phyloP scores from a whole-genome alignment of 2,329 filamentous ascomycete genomes.

The Hymenoscyphus albidus region DNA sequence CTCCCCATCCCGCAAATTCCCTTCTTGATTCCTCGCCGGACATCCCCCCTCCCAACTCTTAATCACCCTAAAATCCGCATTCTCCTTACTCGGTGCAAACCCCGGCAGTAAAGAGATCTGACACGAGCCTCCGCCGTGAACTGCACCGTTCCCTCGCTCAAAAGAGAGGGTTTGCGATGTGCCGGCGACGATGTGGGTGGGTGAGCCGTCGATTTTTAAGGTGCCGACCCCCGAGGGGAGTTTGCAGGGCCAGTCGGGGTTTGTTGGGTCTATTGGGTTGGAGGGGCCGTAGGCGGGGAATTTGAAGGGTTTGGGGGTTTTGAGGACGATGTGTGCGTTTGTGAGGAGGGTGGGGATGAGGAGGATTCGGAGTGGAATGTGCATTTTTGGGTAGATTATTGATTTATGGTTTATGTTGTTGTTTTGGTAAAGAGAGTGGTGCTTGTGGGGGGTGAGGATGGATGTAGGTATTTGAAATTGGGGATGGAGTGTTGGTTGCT shows the following conservation, averaged over 20 bases:
- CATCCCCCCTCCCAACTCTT: not conserved
- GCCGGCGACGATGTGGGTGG: not conserved
- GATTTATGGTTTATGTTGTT: no score
- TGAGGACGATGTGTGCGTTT: not conserved
- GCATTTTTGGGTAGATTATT: no score
- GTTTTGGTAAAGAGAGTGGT: no score
- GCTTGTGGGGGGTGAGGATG: no score
- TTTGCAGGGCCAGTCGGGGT: slow-evolving; percentile 2
- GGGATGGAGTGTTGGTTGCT: no score
- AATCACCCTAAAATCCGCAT: not conserved
- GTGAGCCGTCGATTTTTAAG: not conserved
- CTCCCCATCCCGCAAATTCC: not conserved
- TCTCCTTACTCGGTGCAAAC: not conserved
- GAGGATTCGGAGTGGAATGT: not conserved
- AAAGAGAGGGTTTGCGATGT: not conserved
- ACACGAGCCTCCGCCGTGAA: not conserved
- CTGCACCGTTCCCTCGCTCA: not conserved
- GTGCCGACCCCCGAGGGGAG: not conserved
- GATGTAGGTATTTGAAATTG: no score
- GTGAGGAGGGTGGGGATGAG: not conserved
- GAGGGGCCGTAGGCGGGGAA: slow-evolving; percentile 2
- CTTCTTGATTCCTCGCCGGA: not conserved
- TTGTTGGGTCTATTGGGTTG: not conserved
- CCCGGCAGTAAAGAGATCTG: not conserved
- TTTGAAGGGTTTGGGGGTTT: not conserved